These are phyloP conservation scores for Geotrichum bryndzae DNA, from an alignment of 1,139 yeast species.

Conservation along the genomic window DNA sequence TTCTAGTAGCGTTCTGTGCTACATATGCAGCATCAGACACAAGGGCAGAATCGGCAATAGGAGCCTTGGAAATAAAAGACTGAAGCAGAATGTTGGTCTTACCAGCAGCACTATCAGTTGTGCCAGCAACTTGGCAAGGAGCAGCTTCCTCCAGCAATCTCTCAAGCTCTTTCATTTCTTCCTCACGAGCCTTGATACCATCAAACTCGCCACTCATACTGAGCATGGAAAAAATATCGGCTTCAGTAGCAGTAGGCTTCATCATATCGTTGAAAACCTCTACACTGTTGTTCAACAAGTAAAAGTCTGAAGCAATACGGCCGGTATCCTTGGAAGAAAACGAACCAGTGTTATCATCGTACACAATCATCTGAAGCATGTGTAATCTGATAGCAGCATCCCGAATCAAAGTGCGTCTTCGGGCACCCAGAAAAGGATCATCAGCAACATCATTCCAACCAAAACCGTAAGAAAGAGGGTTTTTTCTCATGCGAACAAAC, in stretches of 20 bases:
- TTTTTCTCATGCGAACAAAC: slow-evolving; percentile 89
- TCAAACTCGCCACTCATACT: slow-evolving; percentile 95
- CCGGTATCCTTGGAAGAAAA: slow-evolving; percentile 86
- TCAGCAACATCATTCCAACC: slow-evolving; percentile 78
- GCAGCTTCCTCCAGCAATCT: slow-evolving; percentile 47
- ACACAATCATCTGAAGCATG: slow-evolving; percentile 84
- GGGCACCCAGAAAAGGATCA: slow-evolving; percentile 73
- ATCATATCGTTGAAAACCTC: slow-evolving; percentile 85
- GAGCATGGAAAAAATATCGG: slow-evolving; percentile 82
- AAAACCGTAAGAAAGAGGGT: slow-evolving; percentile 90
- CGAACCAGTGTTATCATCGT: slow-evolving; percentile 76
- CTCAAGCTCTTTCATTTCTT: slow-evolving; percentile 71
- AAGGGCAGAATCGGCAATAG: slow-evolving; percentile 70
- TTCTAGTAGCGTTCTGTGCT: slow-evolving; percentile 92
- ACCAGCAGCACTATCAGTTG: slow-evolving; percentile 68
- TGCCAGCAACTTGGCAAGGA: slow-evolving; percentile 82
- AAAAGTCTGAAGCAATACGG: slow-evolving; percentile 90
- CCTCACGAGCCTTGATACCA: slow-evolving; percentile 80
- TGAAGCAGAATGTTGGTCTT: slow-evolving; percentile 86
- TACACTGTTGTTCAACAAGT: slow-evolving; percentile 74
- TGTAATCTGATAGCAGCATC: slow-evolving; percentile 80
- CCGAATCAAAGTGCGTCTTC: slow-evolving; percentile 68
- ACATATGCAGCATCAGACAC: slow-evolving; percentile 86
- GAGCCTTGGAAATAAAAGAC: slow-evolving; percentile 73
- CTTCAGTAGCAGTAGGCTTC: slow-evolving; percentile 82